Conservation (phyloP, 2,329 filamentous ascomycete species). For the Exophiala phaeomuriformis region DNA sequence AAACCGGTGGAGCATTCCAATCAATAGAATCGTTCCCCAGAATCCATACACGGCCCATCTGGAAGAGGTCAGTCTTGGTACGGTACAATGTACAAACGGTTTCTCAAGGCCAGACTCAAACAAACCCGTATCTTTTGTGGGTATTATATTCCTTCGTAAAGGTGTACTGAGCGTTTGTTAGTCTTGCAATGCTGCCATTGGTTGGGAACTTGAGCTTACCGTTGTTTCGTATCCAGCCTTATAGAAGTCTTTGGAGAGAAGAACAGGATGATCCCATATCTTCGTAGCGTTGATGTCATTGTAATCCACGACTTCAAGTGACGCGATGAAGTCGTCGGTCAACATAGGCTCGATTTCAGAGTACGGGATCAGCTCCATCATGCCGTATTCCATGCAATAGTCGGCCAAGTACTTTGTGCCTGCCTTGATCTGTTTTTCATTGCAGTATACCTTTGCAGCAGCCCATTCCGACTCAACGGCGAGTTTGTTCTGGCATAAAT, state of each 20-base stretch:
- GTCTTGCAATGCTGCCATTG: neutral
- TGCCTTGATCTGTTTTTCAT: slow-evolving; percentile 22
- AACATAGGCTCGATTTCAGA: slow-evolving; percentile 25
- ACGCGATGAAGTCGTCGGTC: slow-evolving; percentile 31
- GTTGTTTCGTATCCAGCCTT: slow-evolving; percentile 30
- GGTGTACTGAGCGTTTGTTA: slow-evolving; percentile 1
- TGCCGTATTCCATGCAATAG: slow-evolving; percentile 26
- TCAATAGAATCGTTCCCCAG: slow-evolving; percentile 34
- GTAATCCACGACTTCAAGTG: slow-evolving; percentile 32
- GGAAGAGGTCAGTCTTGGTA: neutral
- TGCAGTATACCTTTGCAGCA: slow-evolving; percentile 32
- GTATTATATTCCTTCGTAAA: slow-evolving; percentile 30
- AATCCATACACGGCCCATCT: slow-evolving; percentile 35
- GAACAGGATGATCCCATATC: slow-evolving; percentile 27
- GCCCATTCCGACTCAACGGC: slow-evolving; percentile 35
- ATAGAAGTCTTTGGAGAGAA: slow-evolving; percentile 32
- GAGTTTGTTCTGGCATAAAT: slow-evolving; percentile 31
- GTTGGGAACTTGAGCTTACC: slow-evolving; percentile 25
- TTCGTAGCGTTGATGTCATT: slow-evolving; percentile 27
- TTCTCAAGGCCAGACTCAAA: neutral
- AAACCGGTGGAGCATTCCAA: slow-evolving; percentile 33
- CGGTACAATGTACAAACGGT: neutral
- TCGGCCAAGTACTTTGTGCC: slow-evolving; percentile 12
- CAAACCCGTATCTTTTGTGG: slow-evolving; percentile 35
- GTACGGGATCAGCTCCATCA: slow-evolving; percentile 28